phyloP scores from a whole-genome alignment of 2,329 filamentous ascomycete genomes.

The Zasmidium angulare region DNA sequence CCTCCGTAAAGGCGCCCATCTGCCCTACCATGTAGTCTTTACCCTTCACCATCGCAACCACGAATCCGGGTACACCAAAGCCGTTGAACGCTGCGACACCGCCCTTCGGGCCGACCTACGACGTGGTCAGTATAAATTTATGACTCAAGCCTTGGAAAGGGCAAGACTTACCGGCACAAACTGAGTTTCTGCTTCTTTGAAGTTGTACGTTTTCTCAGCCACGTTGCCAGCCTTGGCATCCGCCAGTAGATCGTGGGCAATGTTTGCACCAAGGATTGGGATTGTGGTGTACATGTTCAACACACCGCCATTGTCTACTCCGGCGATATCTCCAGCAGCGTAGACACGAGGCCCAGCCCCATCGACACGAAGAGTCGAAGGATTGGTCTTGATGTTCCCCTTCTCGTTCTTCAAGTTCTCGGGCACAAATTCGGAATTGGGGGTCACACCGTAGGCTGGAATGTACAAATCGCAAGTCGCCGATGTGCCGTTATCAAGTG shows the following conservation, averaged over 20 bases:
- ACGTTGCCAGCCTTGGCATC: slow-evolving; percentile 27
- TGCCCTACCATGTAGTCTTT: slow-evolving; percentile 36
- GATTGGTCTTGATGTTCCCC: slow-evolving; percentile 52
- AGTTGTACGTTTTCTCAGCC: slow-evolving; percentile 30
- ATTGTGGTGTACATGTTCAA: slow-evolving; percentile 42
- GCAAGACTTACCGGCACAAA: slow-evolving; percentile 25
- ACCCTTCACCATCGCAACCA: slow-evolving; percentile 38
- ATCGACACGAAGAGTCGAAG: slow-evolving; percentile 46
- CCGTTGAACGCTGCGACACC: slow-evolving; percentile 40
- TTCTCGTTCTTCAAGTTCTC: slow-evolving; percentile 41
- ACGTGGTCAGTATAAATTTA: slow-evolving; percentile 18
- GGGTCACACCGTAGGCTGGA: slow-evolving; percentile 51
- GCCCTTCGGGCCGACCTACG: slow-evolving; percentile 26
- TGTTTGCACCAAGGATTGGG: slow-evolving; percentile 44
- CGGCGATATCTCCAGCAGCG: slow-evolving; percentile 48
- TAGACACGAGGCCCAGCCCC: slow-evolving; percentile 48
- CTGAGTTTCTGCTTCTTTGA: slow-evolving; percentile 34
- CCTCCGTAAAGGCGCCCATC: slow-evolving; percentile 28
- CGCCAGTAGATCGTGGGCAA: slow-evolving; percentile 48
- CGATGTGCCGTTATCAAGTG: slow-evolving; percentile 48
- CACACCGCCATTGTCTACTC: slow-evolving; percentile 43
- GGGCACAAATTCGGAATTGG: slow-evolving; percentile 56
- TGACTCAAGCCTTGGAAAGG: neutral
- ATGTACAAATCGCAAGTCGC: slow-evolving; percentile 55
- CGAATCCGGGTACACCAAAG: slow-evolving; percentile 34